A percentile compares a stretch with the other conserved stretches of the same genome.
Conservation (phyloP, 2,329 filamentous ascomycete species). For the Ascochyta viciae-villosae region DNA sequence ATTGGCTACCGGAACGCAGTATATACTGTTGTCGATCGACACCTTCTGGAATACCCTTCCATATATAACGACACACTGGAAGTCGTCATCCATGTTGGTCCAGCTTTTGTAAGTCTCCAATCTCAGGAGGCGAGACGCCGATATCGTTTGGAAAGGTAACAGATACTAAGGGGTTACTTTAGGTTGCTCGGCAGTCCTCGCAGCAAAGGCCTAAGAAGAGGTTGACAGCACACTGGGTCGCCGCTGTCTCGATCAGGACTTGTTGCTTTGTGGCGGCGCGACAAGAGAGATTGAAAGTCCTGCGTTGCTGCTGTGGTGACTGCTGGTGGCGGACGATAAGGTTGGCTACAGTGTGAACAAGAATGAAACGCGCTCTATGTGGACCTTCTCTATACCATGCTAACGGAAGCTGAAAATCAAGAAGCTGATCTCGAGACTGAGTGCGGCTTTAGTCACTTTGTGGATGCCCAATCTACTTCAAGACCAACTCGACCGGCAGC, state of each 20-base stretch:
- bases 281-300: background rate
- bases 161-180: background rate
- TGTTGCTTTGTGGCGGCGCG: background rate
- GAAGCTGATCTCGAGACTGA: background rate
- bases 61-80: conserved; percentile 40
- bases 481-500: conserved; percentile 7
- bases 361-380: background rate
- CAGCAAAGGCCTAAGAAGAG: background rate
- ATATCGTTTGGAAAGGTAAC: background rate
- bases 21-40: conserved; percentile 48
- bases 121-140: background rate
- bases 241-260: no score
- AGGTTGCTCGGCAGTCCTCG: background rate
- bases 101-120: background rate
- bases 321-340: background rate
- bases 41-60: conserved; percentile 50
- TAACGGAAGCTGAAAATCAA: conserved; percentile 2
- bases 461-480: conserved; percentile 15
- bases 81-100: conserved; percentile 26
- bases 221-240: background rate
- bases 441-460: conserved; percentile 14
- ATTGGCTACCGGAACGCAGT: conserved; percentile 47
- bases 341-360: background rate
- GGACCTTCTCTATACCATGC: background rate
- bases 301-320: background rate